Conservation (phyloP, 352 stramenopile genomes). For the Pythium grandisporangium region DNA sequence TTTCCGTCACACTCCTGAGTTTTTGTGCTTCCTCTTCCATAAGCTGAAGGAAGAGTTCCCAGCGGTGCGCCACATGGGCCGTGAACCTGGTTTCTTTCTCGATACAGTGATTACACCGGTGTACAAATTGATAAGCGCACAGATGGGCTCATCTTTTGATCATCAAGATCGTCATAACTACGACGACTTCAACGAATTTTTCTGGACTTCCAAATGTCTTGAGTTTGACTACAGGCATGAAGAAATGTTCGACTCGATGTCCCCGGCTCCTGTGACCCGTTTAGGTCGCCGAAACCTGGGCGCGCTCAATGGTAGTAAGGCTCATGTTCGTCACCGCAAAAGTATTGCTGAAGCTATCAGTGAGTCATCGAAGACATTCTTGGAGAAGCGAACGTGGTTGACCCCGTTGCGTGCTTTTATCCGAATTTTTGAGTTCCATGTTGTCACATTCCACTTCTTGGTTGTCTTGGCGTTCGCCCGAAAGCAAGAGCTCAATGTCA, state of each 20-base stretch:
- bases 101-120: slow-evolving; percentile 97
- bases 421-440: slow-evolving; percentile 96
- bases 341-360: slow-evolving; percentile 87
- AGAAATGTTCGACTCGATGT: slow-evolving; percentile 63
- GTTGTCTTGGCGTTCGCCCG: slow-evolving; percentile 87
- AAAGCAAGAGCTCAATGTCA: slow-evolving; percentile 87
- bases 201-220: slow-evolving; percentile 96
- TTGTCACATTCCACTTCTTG: slow-evolving; percentile 95
- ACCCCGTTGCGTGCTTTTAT: slow-evolving; percentile 92
- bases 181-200: slow-evolving; percentile 99
- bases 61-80: slow-evolving; percentile 48
- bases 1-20: slow-evolving; percentile 96
- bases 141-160: slow-evolving; percentile 89
- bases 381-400: slow-evolving; percentile 97
- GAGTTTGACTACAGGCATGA: slow-evolving; percentile 91
- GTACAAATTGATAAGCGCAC: slow-evolving; percentile 74
- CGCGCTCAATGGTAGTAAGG: slow-evolving; percentile 14
- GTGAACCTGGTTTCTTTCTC: slow-evolving; percentile 94
- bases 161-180: slow-evolving; percentile 96
- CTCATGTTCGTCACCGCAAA: slow-evolving; percentile 48
- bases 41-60: slow-evolving; percentile 86
- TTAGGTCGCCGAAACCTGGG: slow-evolving; percentile 32
- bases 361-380: slow-evolving; percentile 93
- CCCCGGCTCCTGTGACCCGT: slow-evolving; percentile 48
- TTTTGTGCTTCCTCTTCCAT: slow-evolving; percentile 98